A percentile compares a stretch with the other conserved stretches of the same genome.
Conservation (phyloP, 495 filamentous ascomycete genomes). For the Cenococcum geophilum region DNA sequence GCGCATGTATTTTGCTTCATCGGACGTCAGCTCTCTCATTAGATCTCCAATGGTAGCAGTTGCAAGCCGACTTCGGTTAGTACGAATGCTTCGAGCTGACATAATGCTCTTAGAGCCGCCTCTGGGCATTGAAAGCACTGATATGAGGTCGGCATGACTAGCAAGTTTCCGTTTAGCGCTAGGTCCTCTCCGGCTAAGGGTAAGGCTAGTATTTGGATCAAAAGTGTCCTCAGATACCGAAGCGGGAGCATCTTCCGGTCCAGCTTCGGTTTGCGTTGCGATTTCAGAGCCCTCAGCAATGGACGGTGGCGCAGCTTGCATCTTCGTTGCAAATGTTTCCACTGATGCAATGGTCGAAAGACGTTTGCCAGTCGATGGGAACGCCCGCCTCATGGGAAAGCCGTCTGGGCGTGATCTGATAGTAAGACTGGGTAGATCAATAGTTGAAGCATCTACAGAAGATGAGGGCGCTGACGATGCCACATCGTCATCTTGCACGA, state of each 20-base stretch:
- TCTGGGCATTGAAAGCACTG: slow-evolving; percentile 73
- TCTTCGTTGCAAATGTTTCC: slow-evolving; percentile 33
- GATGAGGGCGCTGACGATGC: slow-evolving; percentile 29
- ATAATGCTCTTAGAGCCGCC: slow-evolving; percentile 34
- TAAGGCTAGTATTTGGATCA: slow-evolving; percentile 18
- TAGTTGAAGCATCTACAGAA: slow-evolving; percentile 29
- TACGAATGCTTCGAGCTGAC: slow-evolving; percentile 60
- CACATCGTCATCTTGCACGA: slow-evolving; percentile 9
- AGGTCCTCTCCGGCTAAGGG: slow-evolving; percentile 36
- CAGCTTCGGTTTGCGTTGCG: background rate
- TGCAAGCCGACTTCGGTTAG: slow-evolving; percentile 58
- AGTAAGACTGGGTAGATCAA: slow-evolving; percentile 18
- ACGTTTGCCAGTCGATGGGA: slow-evolving; percentile 35
- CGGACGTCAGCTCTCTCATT: slow-evolving; percentile 70
- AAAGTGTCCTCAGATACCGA: slow-evolving; percentile 29
- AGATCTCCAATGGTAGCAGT: slow-evolving; percentile 66
- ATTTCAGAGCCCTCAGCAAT: slow-evolving; percentile 29
- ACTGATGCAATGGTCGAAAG: slow-evolving; percentile 40
- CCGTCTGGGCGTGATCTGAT: slow-evolving; percentile 9
- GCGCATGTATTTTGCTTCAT: slow-evolving; percentile 85
- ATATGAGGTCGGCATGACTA: slow-evolving; percentile 89
- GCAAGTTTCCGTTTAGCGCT: slow-evolving; percentile 70
- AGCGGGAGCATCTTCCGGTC: slow-evolving; percentile 5
- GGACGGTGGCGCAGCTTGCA: slow-evolving; percentile 25
- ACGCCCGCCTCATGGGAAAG: slow-evolving; percentile 25